A percentile compares a stretch with the other conserved stretches of the same genome.
Conservation (phyloP, 2,329 filamentous ascomycete species). For the Hirsutella minnesotensis region DNA sequence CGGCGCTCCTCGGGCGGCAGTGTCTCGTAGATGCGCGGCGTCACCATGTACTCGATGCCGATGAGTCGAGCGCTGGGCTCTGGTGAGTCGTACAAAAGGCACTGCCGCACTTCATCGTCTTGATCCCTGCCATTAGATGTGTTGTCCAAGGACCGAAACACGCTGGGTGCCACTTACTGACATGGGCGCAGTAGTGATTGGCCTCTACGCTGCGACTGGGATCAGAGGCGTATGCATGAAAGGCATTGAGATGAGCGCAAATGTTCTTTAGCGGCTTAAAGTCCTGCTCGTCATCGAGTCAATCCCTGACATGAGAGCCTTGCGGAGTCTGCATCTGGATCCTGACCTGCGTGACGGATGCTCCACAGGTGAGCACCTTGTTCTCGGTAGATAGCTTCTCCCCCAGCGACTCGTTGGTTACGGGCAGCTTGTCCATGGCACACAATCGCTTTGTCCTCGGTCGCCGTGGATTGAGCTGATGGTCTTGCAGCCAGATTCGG, state of each 20-base stretch:
- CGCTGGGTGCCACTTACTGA: slow-evolving; percentile 30
- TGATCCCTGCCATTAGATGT: slow-evolving; percentile 16
- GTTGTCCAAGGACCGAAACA: slow-evolving; percentile 22
- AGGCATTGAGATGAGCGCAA: slow-evolving; percentile 78
- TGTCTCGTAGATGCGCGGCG: slow-evolving; percentile 52
- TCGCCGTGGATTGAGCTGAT: too few species aligned
- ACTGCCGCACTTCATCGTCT: slow-evolving; percentile 61
- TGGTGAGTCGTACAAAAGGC: slow-evolving; percentile 69
- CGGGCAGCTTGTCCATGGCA: neutral
- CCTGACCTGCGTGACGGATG: slow-evolving; percentile 42
- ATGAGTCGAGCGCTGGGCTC: slow-evolving; percentile 59
- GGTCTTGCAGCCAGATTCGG: too few species aligned
- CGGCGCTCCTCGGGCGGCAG: slow-evolving; percentile 56
- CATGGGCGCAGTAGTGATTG: slow-evolving; percentile 75
- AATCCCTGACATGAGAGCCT: neutral
- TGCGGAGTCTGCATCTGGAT: neutral
- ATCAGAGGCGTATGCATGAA: slow-evolving; percentile 70
- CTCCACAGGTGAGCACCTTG: slow-evolving; percentile 48
- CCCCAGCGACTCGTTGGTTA: slow-evolving; percentile 22
- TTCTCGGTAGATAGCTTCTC: slow-evolving; percentile 41
- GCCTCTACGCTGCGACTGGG: slow-evolving; percentile 58
- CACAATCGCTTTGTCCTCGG: neutral
- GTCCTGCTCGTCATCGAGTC: slow-evolving; percentile 26
- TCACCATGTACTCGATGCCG: slow-evolving; percentile 83
- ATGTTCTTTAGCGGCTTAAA: slow-evolving; percentile 63